Percentiles rank a stretch among this genome's conserved stretches.
Evolutionary conservation across 2,329 filamentous ascomycete species (phyloP).

Genomic region (Hypomyces perniciosus): DNA sequence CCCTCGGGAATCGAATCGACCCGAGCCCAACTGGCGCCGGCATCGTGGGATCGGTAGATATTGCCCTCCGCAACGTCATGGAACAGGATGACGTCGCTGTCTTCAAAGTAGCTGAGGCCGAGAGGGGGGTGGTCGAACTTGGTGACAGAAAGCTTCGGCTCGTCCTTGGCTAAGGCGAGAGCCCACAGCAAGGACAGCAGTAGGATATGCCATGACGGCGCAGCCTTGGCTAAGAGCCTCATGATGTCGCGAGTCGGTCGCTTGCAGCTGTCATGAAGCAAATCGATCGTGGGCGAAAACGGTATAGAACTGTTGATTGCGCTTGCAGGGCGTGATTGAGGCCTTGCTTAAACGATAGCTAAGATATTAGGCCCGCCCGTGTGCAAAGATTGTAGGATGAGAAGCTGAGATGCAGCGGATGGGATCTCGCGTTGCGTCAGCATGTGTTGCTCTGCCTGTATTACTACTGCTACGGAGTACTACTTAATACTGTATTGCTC

Average conservation of each 20-base stretch:
- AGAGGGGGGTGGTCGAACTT: constrained; percentile 61
- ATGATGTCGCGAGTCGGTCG: constrained; percentile 40
- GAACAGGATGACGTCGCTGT: constrained; percentile 75
- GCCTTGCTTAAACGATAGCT: background rate
- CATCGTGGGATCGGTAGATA: constrained; percentile 74
- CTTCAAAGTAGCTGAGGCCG: constrained; percentile 83
- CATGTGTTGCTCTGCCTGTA: too few relatives aligned
- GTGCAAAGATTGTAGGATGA: background rate
- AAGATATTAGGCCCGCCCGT: background rate
- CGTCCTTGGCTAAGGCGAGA: constrained; percentile 48
- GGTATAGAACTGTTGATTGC: background rate
- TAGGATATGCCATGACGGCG: constrained; percentile 44
- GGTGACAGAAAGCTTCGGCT: constrained; percentile 59
- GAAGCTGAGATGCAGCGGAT: background rate
- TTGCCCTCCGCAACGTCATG: constrained; percentile 58
- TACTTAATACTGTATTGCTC: constrained; percentile 1
- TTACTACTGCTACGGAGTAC: background rate
- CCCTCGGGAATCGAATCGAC: constrained; percentile 60
- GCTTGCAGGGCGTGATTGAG: background rate
- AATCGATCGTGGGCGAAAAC: background rate
- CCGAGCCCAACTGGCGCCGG: constrained; percentile 68
- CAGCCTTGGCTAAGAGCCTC: constrained; percentile 46
- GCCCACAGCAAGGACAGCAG: constrained; percentile 43
- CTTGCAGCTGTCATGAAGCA: constrained; percentile 38
- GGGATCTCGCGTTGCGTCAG: background rate